Evolutionary conservation across 2,329 filamentous ascomycete genomes (phyloP).

Genomic region (Colletotrichum liriopes): DNA sequence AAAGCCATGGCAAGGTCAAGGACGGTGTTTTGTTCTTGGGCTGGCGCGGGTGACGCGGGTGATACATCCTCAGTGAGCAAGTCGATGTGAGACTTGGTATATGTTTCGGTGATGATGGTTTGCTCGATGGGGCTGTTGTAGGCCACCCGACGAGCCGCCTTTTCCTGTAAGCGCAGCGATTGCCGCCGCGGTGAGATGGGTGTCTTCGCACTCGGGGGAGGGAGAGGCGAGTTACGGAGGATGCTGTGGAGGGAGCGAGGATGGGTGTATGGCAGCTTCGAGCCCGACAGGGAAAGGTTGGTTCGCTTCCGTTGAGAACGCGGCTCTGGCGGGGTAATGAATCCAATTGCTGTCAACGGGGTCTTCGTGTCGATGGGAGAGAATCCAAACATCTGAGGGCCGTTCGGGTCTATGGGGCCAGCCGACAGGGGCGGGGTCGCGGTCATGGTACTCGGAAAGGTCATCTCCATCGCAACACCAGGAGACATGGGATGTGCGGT

Average conservation of each 20-base stretch:
- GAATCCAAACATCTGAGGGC: constrained; percentile 63
- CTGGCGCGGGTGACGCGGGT: constrained; percentile 58
- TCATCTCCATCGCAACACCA: constrained; percentile 59
- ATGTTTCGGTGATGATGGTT: constrained; percentile 75
- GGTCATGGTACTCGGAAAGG: constrained; percentile 71
- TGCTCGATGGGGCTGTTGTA: constrained; percentile 76
- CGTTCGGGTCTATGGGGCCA: constrained; percentile 62
- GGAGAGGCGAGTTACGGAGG: constrained; percentile 76
- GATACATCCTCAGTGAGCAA: constrained; percentile 72
- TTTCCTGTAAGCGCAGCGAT: constrained; percentile 69
- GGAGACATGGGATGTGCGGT: constrained; percentile 68
- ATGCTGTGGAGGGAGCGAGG: constrained; percentile 74
- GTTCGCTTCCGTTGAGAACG: constrained; percentile 56
- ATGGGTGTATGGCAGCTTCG: constrained; percentile 70
- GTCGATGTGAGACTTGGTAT: constrained; percentile 75
- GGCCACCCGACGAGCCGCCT: constrained; percentile 69
- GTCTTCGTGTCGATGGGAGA: constrained; percentile 53
- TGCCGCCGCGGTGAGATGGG: constrained; percentile 69
- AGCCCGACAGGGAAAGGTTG: constrained; percentile 49
- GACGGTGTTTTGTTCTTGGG: constrained; percentile 56
- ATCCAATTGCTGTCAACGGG: constrained; percentile 29
- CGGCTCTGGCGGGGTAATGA: constrained; percentile 45
- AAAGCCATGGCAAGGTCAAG: constrained; percentile 68
- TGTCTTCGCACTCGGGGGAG: constrained; percentile 65
- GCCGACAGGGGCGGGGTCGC: constrained; percentile 73